Conservation (phyloP, 2,329 filamentous ascomycete genomes). For the Aspergillus versicolor region DNA sequence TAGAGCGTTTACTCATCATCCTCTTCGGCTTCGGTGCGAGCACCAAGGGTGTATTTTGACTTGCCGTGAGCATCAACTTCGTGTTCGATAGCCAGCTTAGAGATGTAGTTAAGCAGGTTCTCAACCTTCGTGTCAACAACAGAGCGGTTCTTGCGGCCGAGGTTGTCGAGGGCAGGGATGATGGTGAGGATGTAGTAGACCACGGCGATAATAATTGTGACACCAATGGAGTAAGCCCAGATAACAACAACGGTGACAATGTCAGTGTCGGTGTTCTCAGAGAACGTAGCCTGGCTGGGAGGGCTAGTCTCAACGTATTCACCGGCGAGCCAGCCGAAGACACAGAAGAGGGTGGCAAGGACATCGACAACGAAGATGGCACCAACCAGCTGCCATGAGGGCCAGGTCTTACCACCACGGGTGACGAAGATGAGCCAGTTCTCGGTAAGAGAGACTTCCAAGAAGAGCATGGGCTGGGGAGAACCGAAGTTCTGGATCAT, state of each 20-base stretch:
- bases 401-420: slow-evolving; percentile 74
- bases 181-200: slow-evolving; percentile 51
- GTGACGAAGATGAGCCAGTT: slow-evolving; percentile 98
- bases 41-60: slow-evolving; percentile 44
- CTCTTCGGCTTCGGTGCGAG: slow-evolving; percentile 43
- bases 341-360: slow-evolving; percentile 69
- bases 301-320: slow-evolving; percentile 33
- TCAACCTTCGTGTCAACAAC: slow-evolving; percentile 54
- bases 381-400: slow-evolving; percentile 70
- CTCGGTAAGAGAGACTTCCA: slow-evolving; percentile 87
- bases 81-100: slow-evolving; percentile 53
- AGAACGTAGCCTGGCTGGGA: slow-evolving; percentile 28
- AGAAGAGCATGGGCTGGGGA: slow-evolving; percentile 78
- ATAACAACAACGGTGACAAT: slow-evolving; percentile 56
- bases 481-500: slow-evolving; percentile 73
- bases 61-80: slow-evolving; percentile 48
- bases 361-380: slow-evolving; percentile 72
- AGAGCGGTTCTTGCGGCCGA: slow-evolving; percentile 53
- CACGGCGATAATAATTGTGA: slow-evolving; percentile 53
- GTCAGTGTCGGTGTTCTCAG: slow-evolving; percentile 55
- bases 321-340: slow-evolving; percentile 72
- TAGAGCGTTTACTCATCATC: slow-evolving; percentile 44
- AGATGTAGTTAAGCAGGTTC: slow-evolving; percentile 53
- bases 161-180: slow-evolving; percentile 49
- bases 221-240: slow-evolving; percentile 55